phyloP scores from a whole-genome alignment of 1,284 basidiomycete genomes.

The Cystobasidiaceae sp. region DNA sequence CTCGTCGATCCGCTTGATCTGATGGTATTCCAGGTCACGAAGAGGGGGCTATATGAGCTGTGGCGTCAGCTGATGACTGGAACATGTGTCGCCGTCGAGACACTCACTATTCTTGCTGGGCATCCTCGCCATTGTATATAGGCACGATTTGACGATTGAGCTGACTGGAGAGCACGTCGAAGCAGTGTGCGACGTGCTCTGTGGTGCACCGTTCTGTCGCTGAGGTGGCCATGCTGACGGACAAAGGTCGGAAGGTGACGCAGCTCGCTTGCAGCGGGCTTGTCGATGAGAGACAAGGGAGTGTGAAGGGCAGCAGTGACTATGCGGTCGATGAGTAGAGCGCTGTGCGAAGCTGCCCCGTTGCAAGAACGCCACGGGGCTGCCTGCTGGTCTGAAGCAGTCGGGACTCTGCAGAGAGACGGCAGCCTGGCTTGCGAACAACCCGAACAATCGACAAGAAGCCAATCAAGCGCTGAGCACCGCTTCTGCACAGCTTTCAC shows the following conservation, averaged over 20 bases:
- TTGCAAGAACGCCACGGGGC: too few relatives aligned
- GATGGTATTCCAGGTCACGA: constrained; percentile 88
- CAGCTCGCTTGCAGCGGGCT: neutral
- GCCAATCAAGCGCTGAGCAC: too few relatives aligned
- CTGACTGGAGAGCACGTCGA: constrained; percentile 50
- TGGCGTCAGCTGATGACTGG: neutral
- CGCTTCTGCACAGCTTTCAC: too few relatives aligned
- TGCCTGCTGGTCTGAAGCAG: too few relatives aligned
- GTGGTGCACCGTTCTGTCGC: constrained; percentile 6
- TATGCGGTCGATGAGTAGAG: too few relatives aligned
- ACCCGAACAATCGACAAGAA: too few relatives aligned
- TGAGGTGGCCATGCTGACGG: neutral
- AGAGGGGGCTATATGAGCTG: constrained; percentile 64
- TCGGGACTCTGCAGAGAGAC: too few relatives aligned
- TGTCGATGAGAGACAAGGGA: neutral
- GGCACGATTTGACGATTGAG: constrained; percentile 38
- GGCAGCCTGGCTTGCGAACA: too few relatives aligned
- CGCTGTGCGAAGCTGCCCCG: too few relatives aligned
- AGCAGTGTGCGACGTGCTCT: constrained; percentile 52
- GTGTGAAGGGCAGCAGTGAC: too few relatives aligned
- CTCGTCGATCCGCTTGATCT: constrained; percentile 52
- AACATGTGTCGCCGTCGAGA: neutral
- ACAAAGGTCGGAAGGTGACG: neutral
- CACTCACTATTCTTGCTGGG: constrained; percentile 37
- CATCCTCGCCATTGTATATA: constrained; percentile 38